phyloP scores from a whole-genome alignment of 805 yeast genomes.

The Candida cerambycidarum region DNA sequence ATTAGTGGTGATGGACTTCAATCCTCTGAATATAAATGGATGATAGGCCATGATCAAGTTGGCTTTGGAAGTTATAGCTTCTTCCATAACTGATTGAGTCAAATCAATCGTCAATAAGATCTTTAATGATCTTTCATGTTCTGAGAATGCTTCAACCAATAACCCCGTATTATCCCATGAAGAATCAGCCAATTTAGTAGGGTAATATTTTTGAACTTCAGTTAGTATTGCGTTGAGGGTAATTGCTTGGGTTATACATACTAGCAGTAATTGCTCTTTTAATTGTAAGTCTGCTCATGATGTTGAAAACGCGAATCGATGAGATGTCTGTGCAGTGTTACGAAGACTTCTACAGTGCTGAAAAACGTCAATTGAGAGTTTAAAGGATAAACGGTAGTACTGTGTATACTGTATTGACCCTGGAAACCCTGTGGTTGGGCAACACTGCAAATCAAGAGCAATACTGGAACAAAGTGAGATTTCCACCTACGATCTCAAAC shows the following conservation, averaged over 20 bases:
- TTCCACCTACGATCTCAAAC: no score
- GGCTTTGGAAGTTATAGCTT: slow-evolving; percentile 61
- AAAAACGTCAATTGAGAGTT: no score
- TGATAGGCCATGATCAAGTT: slow-evolving; percentile 78
- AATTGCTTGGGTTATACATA: slow-evolving; percentile 6
- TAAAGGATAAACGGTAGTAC: no score
- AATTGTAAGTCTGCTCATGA: slow-evolving; percentile 54
- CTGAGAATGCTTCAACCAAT: slow-evolving; percentile 59
- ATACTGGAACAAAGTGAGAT: no score
- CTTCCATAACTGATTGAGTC: slow-evolving; percentile 79
- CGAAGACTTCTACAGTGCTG: no score
- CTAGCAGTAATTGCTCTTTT: slow-evolving; percentile 17
- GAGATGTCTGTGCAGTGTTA: no score
- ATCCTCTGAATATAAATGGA: slow-evolving; percentile 90
- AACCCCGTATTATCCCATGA: slow-evolving; percentile 97
- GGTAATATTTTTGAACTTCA: slow-evolving; percentile 73
- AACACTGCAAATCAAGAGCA: no score
- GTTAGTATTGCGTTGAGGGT: slow-evolving; percentile 20
- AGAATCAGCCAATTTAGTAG: slow-evolving; percentile 75
- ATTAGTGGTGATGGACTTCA: slow-evolving; percentile 61
- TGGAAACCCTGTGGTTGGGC: no score
- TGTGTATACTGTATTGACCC: no score
- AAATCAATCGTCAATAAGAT: slow-evolving; percentile 78
- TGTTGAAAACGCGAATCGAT: background rate
- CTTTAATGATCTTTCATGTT: slow-evolving; percentile 3